A percentile compares a stretch with the other conserved stretches of the same genome.
These are phyloP conservation scores for Scleromitrula shiraiana DNA, from an alignment of 2,329 filamentous ascomycete genomes.

Conservation along the genomic window DNA sequence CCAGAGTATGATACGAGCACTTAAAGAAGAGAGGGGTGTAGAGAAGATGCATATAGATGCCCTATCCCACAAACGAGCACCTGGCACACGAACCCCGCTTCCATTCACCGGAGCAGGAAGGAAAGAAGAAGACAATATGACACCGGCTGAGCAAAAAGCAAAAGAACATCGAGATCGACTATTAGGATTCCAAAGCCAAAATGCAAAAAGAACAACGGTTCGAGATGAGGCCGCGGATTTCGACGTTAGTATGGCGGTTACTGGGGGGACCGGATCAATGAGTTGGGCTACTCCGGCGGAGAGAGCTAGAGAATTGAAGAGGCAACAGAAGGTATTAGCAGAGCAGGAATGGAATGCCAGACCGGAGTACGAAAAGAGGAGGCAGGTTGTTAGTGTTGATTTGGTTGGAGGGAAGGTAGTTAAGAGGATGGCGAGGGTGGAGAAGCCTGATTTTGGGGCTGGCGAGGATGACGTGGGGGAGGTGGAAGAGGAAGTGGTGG, in stretches of 20 bases:
- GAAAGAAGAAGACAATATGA: conserved; percentile 15
- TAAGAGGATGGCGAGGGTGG: conserved; percentile 27
- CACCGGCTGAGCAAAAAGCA: conserved; percentile 39
- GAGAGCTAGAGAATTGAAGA: conserved; percentile 59
- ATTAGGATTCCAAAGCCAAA: conserved; percentile 60
- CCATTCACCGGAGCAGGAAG: conserved; percentile 50
- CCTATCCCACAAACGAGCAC: conserved; percentile 55
- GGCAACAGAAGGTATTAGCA: conserved; percentile 58
- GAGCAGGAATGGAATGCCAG: conserved; percentile 61
- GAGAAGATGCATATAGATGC: conserved; percentile 82
- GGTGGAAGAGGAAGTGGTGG: conserved; percentile 12
- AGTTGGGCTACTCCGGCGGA: conserved; percentile 64
- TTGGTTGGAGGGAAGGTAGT: conserved; percentile 54
- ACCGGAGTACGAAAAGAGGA: conserved; percentile 64
- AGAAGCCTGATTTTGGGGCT: conserved; percentile 16
- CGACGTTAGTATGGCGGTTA: conserved; percentile 43
- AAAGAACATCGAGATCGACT: conserved; percentile 59
- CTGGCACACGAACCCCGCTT: conserved; percentile 52
- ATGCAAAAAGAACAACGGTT: conserved; percentile 59
- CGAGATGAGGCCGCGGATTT: conserved; percentile 63
- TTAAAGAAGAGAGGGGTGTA: conserved; percentile 76
- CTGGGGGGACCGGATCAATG: conserved; percentile 37
- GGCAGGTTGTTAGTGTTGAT: conserved; percentile 61
- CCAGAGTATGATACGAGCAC: conserved; percentile 74
- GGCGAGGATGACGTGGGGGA: conserved; percentile 23